These are phyloP conservation scores for Saccharomyces hybrid DNA, from an alignment of 1,139 yeast genomes.

Conservation along the genomic window DNA sequence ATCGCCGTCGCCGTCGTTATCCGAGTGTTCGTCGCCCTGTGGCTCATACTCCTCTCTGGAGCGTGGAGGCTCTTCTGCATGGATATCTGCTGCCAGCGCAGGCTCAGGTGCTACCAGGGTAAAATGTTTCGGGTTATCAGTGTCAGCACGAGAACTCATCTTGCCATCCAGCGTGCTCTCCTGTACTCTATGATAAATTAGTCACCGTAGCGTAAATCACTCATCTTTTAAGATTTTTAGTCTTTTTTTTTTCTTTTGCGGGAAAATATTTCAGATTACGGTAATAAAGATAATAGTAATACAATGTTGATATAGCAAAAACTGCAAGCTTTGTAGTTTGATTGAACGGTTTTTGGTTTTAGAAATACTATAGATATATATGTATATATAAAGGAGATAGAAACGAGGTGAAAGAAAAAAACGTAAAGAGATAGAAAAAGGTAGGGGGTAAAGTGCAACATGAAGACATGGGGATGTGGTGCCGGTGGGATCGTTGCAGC, in stretches of 20 bases:
- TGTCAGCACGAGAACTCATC: not conserved
- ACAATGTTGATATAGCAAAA: too few relatives aligned
- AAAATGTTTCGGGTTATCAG: not conserved
- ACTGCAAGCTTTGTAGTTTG: not conserved
- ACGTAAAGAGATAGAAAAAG: not conserved
- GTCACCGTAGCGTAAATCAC: not conserved
- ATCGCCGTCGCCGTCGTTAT: not conserved
- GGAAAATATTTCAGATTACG: not conserved
- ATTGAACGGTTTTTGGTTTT: not conserved
- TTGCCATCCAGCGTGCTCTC: not conserved
- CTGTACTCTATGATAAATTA: not conserved
- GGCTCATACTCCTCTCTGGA: not conserved
- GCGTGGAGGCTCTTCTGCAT: not conserved
- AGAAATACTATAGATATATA: not conserved
- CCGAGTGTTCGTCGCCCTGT: not conserved
- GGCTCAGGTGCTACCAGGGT: not conserved
- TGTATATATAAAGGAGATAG: not conserved
- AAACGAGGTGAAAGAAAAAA: not conserved
- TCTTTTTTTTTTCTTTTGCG: not conserved
- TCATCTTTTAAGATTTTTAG: not conserved
- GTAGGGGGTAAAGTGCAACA: not conserved
- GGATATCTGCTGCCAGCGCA: not conserved
- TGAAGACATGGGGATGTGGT: not conserved
- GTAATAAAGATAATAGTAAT: not conserved
- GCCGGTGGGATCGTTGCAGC: not conserved